phyloP scores from a whole-genome alignment of 1,284 basidiomycete species.

The Tilletia setariae region DNA sequence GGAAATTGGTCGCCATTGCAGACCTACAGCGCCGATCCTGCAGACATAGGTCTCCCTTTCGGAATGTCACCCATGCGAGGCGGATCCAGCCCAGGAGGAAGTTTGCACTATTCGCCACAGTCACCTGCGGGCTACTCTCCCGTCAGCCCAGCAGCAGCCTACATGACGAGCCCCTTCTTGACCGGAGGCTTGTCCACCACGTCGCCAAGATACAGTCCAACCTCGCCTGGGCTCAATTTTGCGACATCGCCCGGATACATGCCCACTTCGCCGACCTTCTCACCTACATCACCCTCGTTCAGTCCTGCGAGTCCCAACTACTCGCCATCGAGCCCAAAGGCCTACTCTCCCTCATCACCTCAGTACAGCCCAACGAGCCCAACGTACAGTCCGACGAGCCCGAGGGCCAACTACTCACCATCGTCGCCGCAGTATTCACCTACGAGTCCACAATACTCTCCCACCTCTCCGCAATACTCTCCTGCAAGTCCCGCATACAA shows the following conservation, averaged over 20 bases:
- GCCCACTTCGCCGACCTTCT: slow-evolving; percentile 61
- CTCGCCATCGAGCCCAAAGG: slow-evolving; percentile 12
- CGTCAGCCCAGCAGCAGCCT: slow-evolving; percentile 39
- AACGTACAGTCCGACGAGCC: slow-evolving; percentile 43
- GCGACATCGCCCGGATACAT: slow-evolving; percentile 56
- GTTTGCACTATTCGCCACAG: slow-evolving; percentile 26
- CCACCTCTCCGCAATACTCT: slow-evolving; percentile 53
- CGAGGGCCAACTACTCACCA: slow-evolving; percentile 24
- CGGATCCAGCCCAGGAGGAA: slow-evolving; percentile 38
- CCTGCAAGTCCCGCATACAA: slow-evolving; percentile 43
- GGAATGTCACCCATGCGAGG: slow-evolving; percentile 71
- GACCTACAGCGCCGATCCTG: slow-evolving; percentile 71
- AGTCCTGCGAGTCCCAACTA: slow-evolving; percentile 39
- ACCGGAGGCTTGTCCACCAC: slow-evolving; percentile 15
- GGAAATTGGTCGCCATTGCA: slow-evolving; percentile 92
- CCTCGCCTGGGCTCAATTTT: slow-evolving; percentile 61
- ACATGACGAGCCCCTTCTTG: slow-evolving; percentile 25
- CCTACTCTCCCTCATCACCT: slow-evolving; percentile 62
- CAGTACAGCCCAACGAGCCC: slow-evolving; percentile 50
- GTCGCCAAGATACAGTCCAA: slow-evolving; percentile 38
- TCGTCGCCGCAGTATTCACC: slow-evolving; percentile 68
- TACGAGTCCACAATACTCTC: slow-evolving; percentile 62
- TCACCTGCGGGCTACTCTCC: slow-evolving; percentile 42
- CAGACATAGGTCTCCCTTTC: slow-evolving; percentile 66
- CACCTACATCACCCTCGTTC: slow-evolving; percentile 39